Evolutionary conservation across 768 basidiomycete species (phyloP).

Genomic region (Boletus pseudo-olivaceus): DNA sequence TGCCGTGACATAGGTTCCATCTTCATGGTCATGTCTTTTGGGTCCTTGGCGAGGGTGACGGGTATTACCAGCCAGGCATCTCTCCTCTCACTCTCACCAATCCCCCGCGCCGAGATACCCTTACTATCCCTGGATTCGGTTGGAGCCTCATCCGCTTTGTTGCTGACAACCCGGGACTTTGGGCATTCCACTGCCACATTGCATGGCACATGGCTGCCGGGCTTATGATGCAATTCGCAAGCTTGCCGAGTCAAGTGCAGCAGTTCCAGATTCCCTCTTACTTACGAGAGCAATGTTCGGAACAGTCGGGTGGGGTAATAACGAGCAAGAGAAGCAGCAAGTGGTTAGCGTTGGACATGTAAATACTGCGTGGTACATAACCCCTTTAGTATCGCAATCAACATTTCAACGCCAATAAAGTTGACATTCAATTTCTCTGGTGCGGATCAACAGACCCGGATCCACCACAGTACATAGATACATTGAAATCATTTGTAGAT

Average conservation of each 20-base stretch:
- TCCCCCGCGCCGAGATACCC: constrained; percentile 41
- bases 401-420: not conserved
- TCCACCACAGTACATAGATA: not conserved
- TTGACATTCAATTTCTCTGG: not conserved
- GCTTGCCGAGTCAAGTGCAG: constrained; percentile 34
- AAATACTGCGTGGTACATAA: not conserved
- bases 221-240: constrained; percentile 40
- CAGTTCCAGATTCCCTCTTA: constrained; percentile 34
- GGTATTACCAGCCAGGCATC: constrained; percentile 28
- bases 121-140: constrained; percentile 38
- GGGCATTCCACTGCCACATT: constrained; percentile 46
- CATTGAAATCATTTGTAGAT: not conserved
- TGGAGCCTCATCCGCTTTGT: constrained; percentile 39
- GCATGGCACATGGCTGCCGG: constrained; percentile 41
- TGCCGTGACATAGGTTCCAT: constrained; percentile 28
- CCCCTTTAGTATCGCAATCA: not conserved
- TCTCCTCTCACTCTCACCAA: constrained; percentile 33
- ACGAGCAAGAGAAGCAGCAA: constrained; percentile 17
- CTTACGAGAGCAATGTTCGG: constrained; percentile 32
- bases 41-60: constrained; percentile 36
- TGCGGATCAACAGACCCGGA: not conserved
- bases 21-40: constrained; percentile 37
- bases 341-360: constrained; percentile 20
- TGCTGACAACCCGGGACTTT: constrained; percentile 43
- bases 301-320: constrained; percentile 28